A percentile compares a stretch with the other conserved stretches of the same genome.
Conservation (phyloP, 257 asterid species). For the Solanum dulcamara region DNA sequence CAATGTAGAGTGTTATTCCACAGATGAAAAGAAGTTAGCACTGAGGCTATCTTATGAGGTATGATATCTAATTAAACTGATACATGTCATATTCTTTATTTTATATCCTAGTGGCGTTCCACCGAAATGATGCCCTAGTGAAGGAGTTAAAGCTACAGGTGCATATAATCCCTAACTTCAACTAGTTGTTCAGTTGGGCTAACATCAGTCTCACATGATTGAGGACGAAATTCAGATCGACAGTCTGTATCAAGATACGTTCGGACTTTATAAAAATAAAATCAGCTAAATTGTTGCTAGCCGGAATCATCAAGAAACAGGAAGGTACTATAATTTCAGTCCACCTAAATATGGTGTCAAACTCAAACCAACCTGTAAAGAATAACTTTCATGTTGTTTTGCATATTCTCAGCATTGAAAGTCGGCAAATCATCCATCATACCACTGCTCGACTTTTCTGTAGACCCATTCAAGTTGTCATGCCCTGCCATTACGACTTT, state of each 20-base stretch:
- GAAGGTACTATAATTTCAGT: neutral
- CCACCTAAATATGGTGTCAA: neutral
- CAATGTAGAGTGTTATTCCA: neutral
- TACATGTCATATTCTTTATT: neutral
- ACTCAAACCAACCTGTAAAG: conserved; percentile 47
- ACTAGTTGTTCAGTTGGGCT: neutral
- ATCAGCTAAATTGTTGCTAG: neutral
- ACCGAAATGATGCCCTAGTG: neutral
- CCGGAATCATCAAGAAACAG: neutral
- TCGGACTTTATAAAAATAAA: neutral
- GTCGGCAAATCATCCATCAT: conserved; percentile 48
- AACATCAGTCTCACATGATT: neutral
- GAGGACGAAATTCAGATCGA: neutral
- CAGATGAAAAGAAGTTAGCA: neutral
- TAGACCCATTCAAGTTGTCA: conserved; percentile 29
- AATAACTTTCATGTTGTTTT: conserved; percentile 54
- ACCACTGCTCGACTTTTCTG: conserved; percentile 37
- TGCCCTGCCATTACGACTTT: conserved; percentile 38
- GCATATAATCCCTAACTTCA: neutral
- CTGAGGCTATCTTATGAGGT: neutral
- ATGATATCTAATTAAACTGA: neutral
- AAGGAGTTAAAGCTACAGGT: neutral
- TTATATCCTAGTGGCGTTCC: neutral
- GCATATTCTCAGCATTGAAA: conserved; percentile 64
- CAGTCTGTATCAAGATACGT: neutral